These are phyloP conservation scores for Cystobasidium tubakii DNA, from an alignment of 768 basidiomycete species.

Conservation along the genomic window DNA sequence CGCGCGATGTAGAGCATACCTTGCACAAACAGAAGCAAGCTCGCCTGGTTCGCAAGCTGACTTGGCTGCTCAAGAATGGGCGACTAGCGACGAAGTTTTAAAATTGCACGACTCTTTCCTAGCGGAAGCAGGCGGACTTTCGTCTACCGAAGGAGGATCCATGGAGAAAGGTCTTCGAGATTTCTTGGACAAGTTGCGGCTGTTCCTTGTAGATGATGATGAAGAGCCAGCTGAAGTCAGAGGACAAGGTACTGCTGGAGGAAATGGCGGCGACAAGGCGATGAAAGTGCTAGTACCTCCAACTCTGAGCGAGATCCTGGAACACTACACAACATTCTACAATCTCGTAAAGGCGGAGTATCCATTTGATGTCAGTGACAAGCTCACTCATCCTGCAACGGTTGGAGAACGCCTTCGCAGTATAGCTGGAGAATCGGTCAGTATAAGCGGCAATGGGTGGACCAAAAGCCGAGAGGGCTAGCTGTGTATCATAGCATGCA, in stretches of 20 bases:
- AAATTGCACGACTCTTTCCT: slow-evolving; percentile 57
- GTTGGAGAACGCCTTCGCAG: slow-evolving; percentile 28
- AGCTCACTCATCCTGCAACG: slow-evolving; percentile 13
- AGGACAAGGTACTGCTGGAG: not conserved
- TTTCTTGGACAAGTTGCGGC: slow-evolving; percentile 57
- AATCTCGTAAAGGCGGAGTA: slow-evolving; percentile 57
- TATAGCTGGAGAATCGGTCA: slow-evolving; percentile 18
- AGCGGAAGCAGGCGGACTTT: slow-evolving; percentile 40
- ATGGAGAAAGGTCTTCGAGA: slow-evolving; percentile 57
- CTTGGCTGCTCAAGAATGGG: slow-evolving; percentile 54
- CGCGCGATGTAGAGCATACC: slow-evolving; percentile 53
- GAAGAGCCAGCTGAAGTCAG: not conserved
- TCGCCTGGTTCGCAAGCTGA: slow-evolving; percentile 42
- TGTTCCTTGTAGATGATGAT: slow-evolving; percentile 73
- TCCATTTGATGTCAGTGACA: slow-evolving; percentile 21
- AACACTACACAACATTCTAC: slow-evolving; percentile 68
- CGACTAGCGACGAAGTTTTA: slow-evolving; percentile 55
- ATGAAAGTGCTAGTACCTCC: slow-evolving; percentile 72
- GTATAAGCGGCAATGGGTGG: not conserved
- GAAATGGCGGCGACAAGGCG: slow-evolving; percentile 53
- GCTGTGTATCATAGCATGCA: not conserved
- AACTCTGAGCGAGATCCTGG: slow-evolving; percentile 60
- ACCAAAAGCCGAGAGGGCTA: slow-evolving; percentile 25
- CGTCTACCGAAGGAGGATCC: slow-evolving; percentile 53
- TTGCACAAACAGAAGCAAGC: slow-evolving; percentile 45